Percentiles rank a stretch among this genome's conserved stretches.
phyloP scores from a whole-genome alignment of 108 stramenopile species.

The Conticribra weissflogii region DNA sequence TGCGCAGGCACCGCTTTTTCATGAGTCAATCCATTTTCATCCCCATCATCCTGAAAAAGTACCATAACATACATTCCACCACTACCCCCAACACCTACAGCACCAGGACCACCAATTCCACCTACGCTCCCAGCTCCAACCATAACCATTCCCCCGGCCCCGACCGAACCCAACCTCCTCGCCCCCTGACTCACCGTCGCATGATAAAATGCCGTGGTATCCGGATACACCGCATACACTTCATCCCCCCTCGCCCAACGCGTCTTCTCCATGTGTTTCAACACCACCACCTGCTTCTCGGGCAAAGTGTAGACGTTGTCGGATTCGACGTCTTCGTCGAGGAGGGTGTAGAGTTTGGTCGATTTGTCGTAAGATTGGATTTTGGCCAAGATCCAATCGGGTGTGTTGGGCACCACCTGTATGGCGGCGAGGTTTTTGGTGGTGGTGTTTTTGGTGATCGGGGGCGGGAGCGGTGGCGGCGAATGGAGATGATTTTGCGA shows the following conservation, averaged over 20 bases:
- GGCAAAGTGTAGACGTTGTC: constrained; percentile 80
- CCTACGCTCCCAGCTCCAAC: constrained; percentile 44
- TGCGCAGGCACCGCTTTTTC: constrained; percentile 77
- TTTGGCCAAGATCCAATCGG: constrained; percentile 90
- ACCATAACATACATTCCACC: constrained; percentile 76
- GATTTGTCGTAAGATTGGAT: constrained; percentile 68
- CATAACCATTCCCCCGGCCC: neutral
- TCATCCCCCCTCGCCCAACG: constrained; percentile 54
- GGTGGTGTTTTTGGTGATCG: constrained; percentile 29
- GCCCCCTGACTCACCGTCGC: constrained; percentile 53
- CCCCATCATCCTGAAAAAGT: constrained; percentile 80
- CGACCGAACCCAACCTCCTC: constrained; percentile 4
- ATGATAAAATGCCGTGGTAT: constrained; percentile 87
- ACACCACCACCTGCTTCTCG: constrained; percentile 63
- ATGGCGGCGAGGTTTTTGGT: constrained; percentile 81
- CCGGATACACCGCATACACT: constrained; percentile 86
- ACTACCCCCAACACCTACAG: neutral
- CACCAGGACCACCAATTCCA: constrained; percentile 17
- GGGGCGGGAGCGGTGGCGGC: constrained; percentile 9
- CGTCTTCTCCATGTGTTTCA: constrained; percentile 35
- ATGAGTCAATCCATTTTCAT: constrained; percentile 79
- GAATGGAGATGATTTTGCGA: constrained; percentile 11
- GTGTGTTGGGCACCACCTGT: constrained; percentile 57
- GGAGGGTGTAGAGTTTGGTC: constrained; percentile 69
- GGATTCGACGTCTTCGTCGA: constrained; percentile 83